Evolutionary conservation across 2,329 filamentous ascomycete species (phyloP).

Genomic region (Gaeumannomyces sp.): DNA sequence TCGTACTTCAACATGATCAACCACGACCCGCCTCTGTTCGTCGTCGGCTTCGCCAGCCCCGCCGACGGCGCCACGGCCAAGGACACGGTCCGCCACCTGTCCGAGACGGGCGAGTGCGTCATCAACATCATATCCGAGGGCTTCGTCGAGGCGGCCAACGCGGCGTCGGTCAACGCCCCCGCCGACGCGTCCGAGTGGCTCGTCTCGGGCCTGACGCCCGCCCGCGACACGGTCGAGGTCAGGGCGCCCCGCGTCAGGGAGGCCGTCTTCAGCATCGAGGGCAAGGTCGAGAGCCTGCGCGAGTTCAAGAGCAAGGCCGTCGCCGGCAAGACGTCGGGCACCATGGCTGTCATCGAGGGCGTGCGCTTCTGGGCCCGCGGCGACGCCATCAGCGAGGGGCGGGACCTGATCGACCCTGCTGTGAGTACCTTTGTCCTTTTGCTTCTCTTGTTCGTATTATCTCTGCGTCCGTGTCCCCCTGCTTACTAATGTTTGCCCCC

Average conservation of each 20-base stretch:
- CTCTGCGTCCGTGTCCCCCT: background rate
- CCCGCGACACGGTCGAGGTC: constrained; percentile 56
- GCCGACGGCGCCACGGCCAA: constrained; percentile 49
- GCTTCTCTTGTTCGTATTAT: constrained; percentile 8
- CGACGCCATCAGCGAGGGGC: constrained; percentile 77
- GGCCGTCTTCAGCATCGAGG: constrained; percentile 78
- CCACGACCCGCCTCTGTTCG: constrained; percentile 83
- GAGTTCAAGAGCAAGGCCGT: constrained; percentile 71
- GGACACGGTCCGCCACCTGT: constrained; percentile 71
- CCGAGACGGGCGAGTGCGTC: constrained; percentile 65
- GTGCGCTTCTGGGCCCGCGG: constrained; percentile 83
- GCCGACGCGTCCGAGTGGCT: constrained; percentile 75
- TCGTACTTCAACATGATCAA: constrained; percentile 78
- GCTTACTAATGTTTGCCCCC: background rate
- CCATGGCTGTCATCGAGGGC: constrained; percentile 74
- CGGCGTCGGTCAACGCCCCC: constrained; percentile 71
- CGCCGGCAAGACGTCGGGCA: constrained; percentile 69
- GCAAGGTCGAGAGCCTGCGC: constrained; percentile 63
- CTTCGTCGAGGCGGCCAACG: constrained; percentile 82
- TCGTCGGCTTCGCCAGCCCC: constrained; percentile 44
- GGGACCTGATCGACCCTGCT: constrained; percentile 64
- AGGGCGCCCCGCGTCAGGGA: constrained; percentile 65
- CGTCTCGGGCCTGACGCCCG: constrained; percentile 65
- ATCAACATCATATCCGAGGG: constrained; percentile 85
- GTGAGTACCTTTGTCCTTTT: constrained; percentile 32